Evolutionary conservation across 129 eudicot species (phyloP).

Genomic region (Pittosporum tobira): DNA sequence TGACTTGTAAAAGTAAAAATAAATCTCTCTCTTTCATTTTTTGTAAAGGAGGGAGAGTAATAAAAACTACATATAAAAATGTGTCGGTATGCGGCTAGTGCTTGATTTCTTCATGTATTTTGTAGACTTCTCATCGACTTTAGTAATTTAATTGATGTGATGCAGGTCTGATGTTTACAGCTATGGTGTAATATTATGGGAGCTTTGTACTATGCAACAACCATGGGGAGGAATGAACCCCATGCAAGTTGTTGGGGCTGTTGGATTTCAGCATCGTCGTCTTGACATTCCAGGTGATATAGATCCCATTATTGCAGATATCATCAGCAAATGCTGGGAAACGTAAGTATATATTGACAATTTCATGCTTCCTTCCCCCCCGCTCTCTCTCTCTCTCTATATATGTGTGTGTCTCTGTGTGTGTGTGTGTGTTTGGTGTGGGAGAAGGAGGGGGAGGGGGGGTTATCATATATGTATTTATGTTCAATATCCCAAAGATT

Average conservation of each 20-base stretch:
- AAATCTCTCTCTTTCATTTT: too few species aligned
- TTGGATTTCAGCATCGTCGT: constrained; percentile 94
- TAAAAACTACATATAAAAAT: too few species aligned
- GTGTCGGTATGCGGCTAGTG: too few species aligned
- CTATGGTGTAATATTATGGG: constrained; percentile 92
- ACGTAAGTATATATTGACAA: constrained; percentile 52
- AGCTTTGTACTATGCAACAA: constrained; percentile 87
- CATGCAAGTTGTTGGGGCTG: constrained; percentile 99
- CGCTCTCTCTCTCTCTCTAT: too few species aligned
- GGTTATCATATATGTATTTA: too few species aligned
- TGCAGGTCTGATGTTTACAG: constrained; percentile 89
- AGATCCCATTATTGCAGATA: constrained; percentile 71
- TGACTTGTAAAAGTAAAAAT: too few species aligned
- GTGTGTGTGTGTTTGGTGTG: too few species aligned
- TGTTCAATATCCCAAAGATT: too few species aligned
- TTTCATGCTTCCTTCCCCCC: neutral
- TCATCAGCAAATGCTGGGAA: constrained; percentile 78
- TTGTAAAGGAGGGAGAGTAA: neutral
- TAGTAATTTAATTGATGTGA: constrained; percentile 7
- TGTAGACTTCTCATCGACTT: neutral
- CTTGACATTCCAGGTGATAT: constrained; percentile 79
- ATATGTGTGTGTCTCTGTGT: too few species aligned
- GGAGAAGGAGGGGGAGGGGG: too few species aligned
- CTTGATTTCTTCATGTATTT: neutral
- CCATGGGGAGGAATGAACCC: constrained; percentile 99